Percentiles rank a stretch among this genome's conserved stretches.
Conservation (phyloP, 78 protist species). For the slime mould (Dictyostelium discoideum) region DNA sequence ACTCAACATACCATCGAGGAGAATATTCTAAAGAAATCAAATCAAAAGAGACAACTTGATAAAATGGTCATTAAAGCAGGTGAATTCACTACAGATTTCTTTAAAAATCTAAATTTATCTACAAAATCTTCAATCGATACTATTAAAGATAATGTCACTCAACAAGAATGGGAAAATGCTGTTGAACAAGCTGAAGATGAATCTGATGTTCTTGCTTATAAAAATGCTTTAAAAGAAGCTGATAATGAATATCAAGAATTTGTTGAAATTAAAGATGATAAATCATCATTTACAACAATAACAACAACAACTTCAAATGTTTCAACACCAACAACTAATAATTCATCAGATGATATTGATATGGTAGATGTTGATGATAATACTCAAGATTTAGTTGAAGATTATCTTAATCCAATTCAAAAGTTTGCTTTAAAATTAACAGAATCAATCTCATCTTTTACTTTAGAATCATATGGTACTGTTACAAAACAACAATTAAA, state of each 20-base stretch:
- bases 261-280: conserved; percentile 23
- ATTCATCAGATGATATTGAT: not conserved
- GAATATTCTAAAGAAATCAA: conserved; percentile 92
- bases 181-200: conserved; percentile 69
- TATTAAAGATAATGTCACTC: not conserved
- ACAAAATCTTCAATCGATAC: not conserved
- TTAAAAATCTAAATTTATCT: conserved; percentile 55
- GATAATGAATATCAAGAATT: conserved; percentile 61
- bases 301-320: not conserved
- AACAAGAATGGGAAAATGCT: conserved; percentile 66
- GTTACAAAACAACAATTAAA: not conserved
- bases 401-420: conserved; percentile 66
- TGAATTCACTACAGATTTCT: conserved; percentile 84
- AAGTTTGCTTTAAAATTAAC: conserved; percentile 54
- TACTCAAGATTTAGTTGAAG: conserved; percentile 62
- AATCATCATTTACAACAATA: not conserved
- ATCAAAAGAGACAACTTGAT: conserved; percentile 89
- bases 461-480: conserved; percentile 6
- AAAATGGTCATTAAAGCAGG: conserved; percentile 87
- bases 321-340: not conserved
- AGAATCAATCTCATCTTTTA: not conserved
- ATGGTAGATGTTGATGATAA: not conserved
- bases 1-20: conserved; percentile 93
- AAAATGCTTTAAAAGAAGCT: conserved; percentile 64
- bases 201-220: conserved; percentile 48